A percentile compares a stretch with the other conserved stretches of the same genome.
Evolutionary conservation across 2,329 filamentous ascomycete species (phyloP).

Genomic region (Trichoderma afroharzianum): DNA sequence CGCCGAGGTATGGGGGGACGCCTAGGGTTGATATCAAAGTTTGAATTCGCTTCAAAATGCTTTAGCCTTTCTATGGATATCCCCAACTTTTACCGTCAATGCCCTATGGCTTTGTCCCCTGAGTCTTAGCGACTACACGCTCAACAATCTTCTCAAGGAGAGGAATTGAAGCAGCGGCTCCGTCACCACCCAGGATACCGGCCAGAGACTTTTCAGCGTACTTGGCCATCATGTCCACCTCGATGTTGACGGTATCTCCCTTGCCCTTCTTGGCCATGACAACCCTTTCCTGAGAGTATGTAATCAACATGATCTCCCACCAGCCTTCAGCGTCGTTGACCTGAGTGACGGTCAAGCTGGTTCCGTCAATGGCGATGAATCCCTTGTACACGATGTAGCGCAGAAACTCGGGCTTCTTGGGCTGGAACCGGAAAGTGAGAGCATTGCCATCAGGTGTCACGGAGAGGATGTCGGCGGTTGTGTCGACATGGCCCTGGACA

Average conservation of each 20-base stretch:
- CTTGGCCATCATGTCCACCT: slow-evolving; percentile 85
- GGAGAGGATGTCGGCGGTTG: slow-evolving; percentile 69
- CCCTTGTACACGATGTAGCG: slow-evolving; percentile 95
- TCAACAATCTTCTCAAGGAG: slow-evolving; percentile 70
- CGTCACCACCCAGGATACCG: slow-evolving; percentile 58
- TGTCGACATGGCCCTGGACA: slow-evolving; percentile 96
- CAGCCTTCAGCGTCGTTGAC: slow-evolving; percentile 77
- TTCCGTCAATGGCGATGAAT: slow-evolving; percentile 89
- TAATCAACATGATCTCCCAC: slow-evolving; percentile 97
- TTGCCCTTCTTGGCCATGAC: slow-evolving; percentile 73
- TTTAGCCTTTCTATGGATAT: background rate
- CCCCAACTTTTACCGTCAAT: background rate
- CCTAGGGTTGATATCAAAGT: slow-evolving; percentile 26
- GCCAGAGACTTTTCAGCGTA: slow-evolving; percentile 87
- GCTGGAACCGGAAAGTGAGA: slow-evolving; percentile 77
- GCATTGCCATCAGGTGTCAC: slow-evolving; percentile 84
- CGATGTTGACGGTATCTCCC: slow-evolving; percentile 83
- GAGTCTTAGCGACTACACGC: slow-evolving; percentile 66
- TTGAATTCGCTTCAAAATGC: background rate
- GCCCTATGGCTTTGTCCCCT: slow-evolving; percentile 26
- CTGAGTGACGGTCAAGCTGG: slow-evolving; percentile 85
- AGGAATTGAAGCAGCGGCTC: slow-evolving; percentile 48
- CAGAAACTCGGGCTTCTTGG: slow-evolving; percentile 65
- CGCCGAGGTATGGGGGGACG: slow-evolving; percentile 67
- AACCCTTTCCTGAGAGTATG: slow-evolving; percentile 92